phyloP scores from a whole-genome alignment of 78 protist genomes.

The slime mould (Dictyostelium discoideum) region DNA sequence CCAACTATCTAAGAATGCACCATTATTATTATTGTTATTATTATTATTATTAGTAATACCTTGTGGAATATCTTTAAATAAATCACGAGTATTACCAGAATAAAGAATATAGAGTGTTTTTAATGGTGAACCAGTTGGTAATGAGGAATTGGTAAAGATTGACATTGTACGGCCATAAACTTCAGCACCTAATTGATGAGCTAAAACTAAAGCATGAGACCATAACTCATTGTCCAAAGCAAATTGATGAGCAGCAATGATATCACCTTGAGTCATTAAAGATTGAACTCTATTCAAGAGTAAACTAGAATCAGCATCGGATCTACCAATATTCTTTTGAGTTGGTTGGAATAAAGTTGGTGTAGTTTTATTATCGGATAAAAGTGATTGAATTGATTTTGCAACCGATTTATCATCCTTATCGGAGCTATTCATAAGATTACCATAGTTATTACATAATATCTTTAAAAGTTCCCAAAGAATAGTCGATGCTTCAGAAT shows the following conservation, averaged over 20 bases:
- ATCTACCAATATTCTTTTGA: neutral
- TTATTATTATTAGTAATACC: too few species aligned
- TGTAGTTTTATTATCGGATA: conserved; percentile 12
- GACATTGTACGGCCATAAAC: conserved; percentile 28
- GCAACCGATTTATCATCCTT: conserved; percentile 13
- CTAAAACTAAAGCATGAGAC: conserved; percentile 41
- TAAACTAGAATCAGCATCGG: conserved; percentile 14
- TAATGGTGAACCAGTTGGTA: conserved; percentile 70
- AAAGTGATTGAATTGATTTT: neutral
- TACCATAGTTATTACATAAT: conserved; percentile 38
- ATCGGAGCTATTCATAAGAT: neutral
- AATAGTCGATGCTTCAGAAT: conserved; percentile 44
- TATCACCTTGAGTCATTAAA: conserved; percentile 30
- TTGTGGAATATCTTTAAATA: conserved; percentile 25
- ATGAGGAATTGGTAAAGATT: neutral
- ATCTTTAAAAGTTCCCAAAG: conserved; percentile 49
- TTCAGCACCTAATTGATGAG: conserved; percentile 55
- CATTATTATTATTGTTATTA: neutral
- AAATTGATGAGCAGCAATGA: conserved; percentile 44
- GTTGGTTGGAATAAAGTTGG: conserved; percentile 6
- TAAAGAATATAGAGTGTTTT: conserved; percentile 50
- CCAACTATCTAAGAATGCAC: conserved; percentile 71
- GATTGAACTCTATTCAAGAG: conserved; percentile 36
- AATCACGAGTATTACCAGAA: conserved; percentile 38
- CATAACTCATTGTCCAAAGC: conserved; percentile 40